phyloP scores from a whole-genome alignment of 2,329 filamentous ascomycete species.

The Xylariales sp. region DNA sequence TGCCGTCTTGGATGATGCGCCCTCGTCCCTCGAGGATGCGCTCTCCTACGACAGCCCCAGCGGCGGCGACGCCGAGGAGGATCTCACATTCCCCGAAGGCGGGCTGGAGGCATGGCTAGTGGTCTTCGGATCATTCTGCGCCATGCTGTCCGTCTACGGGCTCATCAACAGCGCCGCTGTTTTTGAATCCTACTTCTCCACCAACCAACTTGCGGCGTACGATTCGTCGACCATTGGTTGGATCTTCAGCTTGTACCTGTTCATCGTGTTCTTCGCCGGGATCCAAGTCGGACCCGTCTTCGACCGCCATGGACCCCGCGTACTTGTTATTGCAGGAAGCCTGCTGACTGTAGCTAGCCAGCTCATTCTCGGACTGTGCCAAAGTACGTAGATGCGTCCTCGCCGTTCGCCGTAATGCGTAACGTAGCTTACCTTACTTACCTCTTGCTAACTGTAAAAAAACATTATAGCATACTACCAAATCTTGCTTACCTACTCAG shows the following conservation, averaged over 20 bases:
- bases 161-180: conserved; percentile 72
- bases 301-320: conserved; percentile 4
- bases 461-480: conserved; percentile 9
- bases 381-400: background rate
- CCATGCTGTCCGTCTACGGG: conserved; percentile 66
- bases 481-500: conserved; percentile 9
- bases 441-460: background rate
- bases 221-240: conserved; percentile 69
- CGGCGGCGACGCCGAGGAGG: conserved; percentile 11
- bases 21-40: no score
- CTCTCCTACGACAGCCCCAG: conserved; percentile 3
- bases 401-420: no score
- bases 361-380: conserved; percentile 8
- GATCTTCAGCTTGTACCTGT: conserved; percentile 81
- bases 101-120: conserved; percentile 70
- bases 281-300: conserved; percentile 61
- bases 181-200: conserved; percentile 72
- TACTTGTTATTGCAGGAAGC: conserved; percentile 3
- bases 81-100: conserved; percentile 64
- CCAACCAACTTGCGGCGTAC: conserved; percentile 66
- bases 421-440: background rate
- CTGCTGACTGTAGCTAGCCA: conserved; percentile 8
- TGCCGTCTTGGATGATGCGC: background rate
- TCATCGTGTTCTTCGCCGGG: conserved; percentile 76
- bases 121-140: conserved; percentile 71